Evolutionary conservation across 2,329 filamentous ascomycete species (phyloP).

Genomic region (Fusarium poae): DNA sequence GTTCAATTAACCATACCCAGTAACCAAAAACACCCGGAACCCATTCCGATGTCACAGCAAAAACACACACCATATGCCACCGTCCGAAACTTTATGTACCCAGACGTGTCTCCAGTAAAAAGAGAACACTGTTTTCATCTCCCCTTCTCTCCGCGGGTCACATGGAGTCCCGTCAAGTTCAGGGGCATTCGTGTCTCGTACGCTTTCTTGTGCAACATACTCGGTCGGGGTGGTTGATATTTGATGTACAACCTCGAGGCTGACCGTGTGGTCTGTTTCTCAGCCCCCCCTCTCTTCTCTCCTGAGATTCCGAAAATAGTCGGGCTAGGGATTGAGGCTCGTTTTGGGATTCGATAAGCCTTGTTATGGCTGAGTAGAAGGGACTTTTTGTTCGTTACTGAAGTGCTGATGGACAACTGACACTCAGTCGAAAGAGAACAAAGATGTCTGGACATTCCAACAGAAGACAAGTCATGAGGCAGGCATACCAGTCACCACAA

Average conservation of each 20-base stretch:
- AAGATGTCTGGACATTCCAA: neutral
- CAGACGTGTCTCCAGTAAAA: constrained; percentile 57
- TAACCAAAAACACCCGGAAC: constrained; percentile 55
- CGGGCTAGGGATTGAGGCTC: neutral
- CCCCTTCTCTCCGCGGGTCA: constrained; percentile 31
- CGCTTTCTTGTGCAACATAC: constrained; percentile 48
- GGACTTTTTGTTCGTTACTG: neutral
- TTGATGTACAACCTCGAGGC: constrained; percentile 50
- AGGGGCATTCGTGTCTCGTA: constrained; percentile 50
- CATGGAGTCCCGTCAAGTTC: constrained; percentile 54
- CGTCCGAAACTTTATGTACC: constrained; percentile 55
- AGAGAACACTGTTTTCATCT: constrained; percentile 16
- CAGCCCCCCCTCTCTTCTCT: constrained; percentile 13
- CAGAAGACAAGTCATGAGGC: too few species aligned
- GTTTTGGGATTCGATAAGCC: neutral
- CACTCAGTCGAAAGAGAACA: too few species aligned
- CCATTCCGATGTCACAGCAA: constrained; percentile 57
- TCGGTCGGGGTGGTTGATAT: constrained; percentile 48
- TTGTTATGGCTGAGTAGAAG: neutral
- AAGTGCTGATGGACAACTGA: too few species aligned
- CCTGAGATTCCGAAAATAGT: constrained; percentile 33
- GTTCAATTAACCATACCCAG: constrained; percentile 1
- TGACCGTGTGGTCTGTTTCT: constrained; percentile 35
- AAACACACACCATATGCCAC: constrained; percentile 64
- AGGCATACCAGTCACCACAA: neutral